Evolutionary conservation across 495 filamentous ascomycete genomes (phyloP).

Genomic region (Trichocladium uniseriatum): DNA sequence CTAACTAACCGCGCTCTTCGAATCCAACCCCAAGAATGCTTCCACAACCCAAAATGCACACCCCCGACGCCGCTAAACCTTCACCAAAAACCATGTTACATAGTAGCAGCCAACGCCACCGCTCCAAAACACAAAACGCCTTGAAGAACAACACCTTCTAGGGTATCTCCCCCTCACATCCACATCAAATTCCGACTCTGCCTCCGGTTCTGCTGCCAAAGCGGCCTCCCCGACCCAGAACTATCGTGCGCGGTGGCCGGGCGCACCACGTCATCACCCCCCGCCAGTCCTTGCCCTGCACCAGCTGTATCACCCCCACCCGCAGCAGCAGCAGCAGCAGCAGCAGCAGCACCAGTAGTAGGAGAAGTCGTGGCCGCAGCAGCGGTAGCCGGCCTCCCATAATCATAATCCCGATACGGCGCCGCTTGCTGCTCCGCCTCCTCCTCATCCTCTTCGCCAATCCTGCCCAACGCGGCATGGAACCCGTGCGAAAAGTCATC

Average conservation of each 20-base stretch:
- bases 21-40: neutral
- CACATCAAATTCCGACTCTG: constrained; percentile 41
- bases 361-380: neutral
- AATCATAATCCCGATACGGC: constrained; percentile 12
- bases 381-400: neutral
- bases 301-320: too few relatives aligned
- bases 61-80: neutral
- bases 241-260: constrained; percentile 7
- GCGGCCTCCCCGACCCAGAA: constrained; percentile 15
- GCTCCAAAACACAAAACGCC: neutral
- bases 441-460: constrained; percentile 33
- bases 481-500: constrained; percentile 37
- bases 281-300: too few relatives aligned
- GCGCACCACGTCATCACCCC: too few relatives aligned
- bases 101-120: constrained; percentile 2
- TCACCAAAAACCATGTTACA: too few relatives aligned
- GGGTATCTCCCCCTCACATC: constrained; percentile 27
- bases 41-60: neutral
- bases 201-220: constrained; percentile 43
- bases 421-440: constrained; percentile 5
- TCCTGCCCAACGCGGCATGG: constrained; percentile 26
- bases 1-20: neutral
- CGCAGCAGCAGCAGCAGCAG: too few relatives aligned
- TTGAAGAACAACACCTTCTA: too few relatives aligned
- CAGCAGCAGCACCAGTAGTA: too few relatives aligned